Percentiles rank a stretch among this genome's conserved stretches.
phyloP scores from a whole-genome alignment of 2,329 filamentous ascomycete species.

The Alternaria conjuncta region DNA sequence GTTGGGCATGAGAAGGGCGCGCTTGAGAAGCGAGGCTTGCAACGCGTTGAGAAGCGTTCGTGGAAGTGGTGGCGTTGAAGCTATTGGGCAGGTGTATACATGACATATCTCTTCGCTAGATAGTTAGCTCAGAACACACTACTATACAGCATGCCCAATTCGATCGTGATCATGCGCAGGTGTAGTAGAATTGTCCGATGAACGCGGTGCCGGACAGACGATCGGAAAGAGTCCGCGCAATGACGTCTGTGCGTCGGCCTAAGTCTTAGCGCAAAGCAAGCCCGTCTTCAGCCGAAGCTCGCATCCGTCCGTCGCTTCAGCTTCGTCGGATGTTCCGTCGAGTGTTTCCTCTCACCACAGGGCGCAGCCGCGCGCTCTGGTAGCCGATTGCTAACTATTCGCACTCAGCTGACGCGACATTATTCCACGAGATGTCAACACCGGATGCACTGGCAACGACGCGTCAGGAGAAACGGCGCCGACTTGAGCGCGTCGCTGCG shows the following conservation, averaged over 20 bases:
- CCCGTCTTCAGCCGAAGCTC: slow-evolving; percentile 1
- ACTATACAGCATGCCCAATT: too few species aligned
- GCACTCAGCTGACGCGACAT: background rate
- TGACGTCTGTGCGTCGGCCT: background rate
- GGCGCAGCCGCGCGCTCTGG: background rate
- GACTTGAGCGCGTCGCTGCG: slow-evolving; percentile 35
- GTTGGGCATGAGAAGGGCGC: slow-evolving; percentile 1
- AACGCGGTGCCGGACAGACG: background rate
- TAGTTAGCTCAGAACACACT: too few species aligned
- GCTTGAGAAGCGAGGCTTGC: slow-evolving; percentile 5
- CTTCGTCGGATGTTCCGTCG: slow-evolving; percentile 6
- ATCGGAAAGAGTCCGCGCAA: background rate
- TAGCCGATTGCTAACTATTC: background rate
- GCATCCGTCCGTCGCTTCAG: background rate
- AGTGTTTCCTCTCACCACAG: background rate
- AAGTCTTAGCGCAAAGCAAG: background rate
- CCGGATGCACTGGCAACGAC: slow-evolving; percentile 1
- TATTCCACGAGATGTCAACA: background rate
- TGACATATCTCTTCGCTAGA: too few species aligned
- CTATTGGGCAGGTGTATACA: too few species aligned
- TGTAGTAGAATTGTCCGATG: background rate
- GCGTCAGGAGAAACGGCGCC: slow-evolving; percentile 29
- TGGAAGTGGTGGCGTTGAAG: background rate
- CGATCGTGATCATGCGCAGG: too few species aligned
- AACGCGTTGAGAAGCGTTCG: background rate